Base-by-base conservation (phyloP, 2,329 filamentous ascomycete species). In the Fusarium sp. region DNA sequence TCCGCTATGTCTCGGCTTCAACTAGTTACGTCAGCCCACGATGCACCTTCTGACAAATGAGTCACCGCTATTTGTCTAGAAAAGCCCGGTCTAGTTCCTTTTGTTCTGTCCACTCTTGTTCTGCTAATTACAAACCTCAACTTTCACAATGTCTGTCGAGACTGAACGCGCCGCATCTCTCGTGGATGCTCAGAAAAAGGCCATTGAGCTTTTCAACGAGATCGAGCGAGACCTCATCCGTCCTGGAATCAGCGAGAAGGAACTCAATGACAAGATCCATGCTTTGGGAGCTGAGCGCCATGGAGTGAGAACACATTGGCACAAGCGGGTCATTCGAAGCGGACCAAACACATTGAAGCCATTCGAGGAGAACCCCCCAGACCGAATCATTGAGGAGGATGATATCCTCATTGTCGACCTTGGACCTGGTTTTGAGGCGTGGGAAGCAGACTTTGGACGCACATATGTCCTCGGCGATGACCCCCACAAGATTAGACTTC, bases 401-500 rank as follows among this genome's bases (percentile, higher is more conserved):
- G 87, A 89, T 65, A 88, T 89, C 58, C 78, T 89, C 3, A 84
- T 87, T 66, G 84, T 89, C 37, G 87, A 89, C 70, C 80, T 89
- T 2, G 87, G 87, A 0, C 87, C 87, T 0, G 86, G 88, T 0
- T 88, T 89, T 66, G 87, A 88, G 60, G 82, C 81, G 1, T 89
- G 85, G 85, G 87, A 89, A 74, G 87, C 87, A 5, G 69, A 71
- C 43, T 71, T 71, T 56, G 56, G 54, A 10, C 52, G 87, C 16
- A 89, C 87, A 1, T 89, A 85, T 69, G 86, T 89, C 4, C 81
- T 89, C 0, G 87, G 86, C 5, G 68, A 83, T 58, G 86, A 88
- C 61, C 83, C 84, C 2, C 67, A 78, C 23, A 89, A 88, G 79
- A 80, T 79, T 18, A 81, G 79, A 59, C 74, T 88, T 16, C 83